Base-by-base conservation (phyloP, 805 yeast species). In the Metschnikowia cubensis region DNA sequence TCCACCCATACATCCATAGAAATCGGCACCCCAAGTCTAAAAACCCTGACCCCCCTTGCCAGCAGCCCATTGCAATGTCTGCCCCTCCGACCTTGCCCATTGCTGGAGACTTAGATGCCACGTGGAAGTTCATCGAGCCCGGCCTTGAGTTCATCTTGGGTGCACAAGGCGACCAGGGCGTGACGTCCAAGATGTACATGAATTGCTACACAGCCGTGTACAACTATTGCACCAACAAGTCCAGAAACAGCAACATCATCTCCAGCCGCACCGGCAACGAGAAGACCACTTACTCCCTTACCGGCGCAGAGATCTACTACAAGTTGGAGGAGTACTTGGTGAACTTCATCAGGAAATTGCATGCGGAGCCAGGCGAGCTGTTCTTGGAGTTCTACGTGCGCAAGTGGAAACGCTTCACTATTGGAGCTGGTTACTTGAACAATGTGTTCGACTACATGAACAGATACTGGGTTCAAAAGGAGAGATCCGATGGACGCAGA, bases 401-500 rank as follows among this genome's bases (percentile, higher is more conserved):
- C 62, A 82, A 85, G 56, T 95, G 98, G 97, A 83, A 83, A 55
- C 80, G 98, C 52, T 94, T 80, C 65, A 82, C 95, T 20, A 83
- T 89, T 47, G 98, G 98, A 25, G 96, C 98, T 1, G 87, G 90
- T 14, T 87, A 89, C 67, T 71, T 94, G 65, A 90, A 89, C 66
- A 94, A 95, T 65, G 91, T 95, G 5, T 88, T 94, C 62, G 97
- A 92, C 66, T 94, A 94, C 68, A 83, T 94, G 80, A 94, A 94
- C 68, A 80, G 98, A 54, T 94, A 92, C 69, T 94, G 99, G 99
- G 97, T 95, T 40, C 87, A 87, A 59, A 91, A 95, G 63, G 98
- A 92, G 68, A 80, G 98, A 62, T 86, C 89, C 39, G 97, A 92
- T 65, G 97, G 97, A 15, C 82, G 89, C 61, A 79, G 90, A 55